Base-by-base conservation (phyloP, 768 basidiomycete species). In the Naematelia aurantialba region DNA sequence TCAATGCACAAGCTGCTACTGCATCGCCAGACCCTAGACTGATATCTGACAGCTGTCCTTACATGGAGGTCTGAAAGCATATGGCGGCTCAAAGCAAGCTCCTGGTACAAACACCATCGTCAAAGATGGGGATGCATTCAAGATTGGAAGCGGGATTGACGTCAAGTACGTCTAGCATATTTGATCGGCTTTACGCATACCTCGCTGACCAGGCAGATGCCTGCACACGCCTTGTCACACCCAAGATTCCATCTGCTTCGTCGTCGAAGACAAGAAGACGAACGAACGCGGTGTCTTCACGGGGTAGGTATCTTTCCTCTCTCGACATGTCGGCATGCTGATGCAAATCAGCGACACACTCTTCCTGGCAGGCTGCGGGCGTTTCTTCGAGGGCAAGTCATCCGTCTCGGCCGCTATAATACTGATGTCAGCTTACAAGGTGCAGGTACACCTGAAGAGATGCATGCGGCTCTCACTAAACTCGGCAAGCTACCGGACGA, bases 221-320 rank as follows among this genome's bases (percentile, higher is more conserved):
- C 79, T 91, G 22, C 86, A 89, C 24, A 92, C 89, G 0, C 89
- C 91, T 1, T 93, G 91, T 78, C 94, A 97, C 76, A 98, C 94
- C 2, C 89, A 89, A 73, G 94, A 97, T 78, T 96, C 93, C 14
- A 93, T 94, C 67, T 96, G 89, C 80, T 98, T 85, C 80, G 82
- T 88, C 74, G 82, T 85, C 55, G 89, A 87, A 29, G 79, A 81
- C 55, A 65, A 73, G 22, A 77, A 83, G 44, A 66, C 67, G 60
- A 80, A 87, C 0, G 66, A 80, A 62, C 87, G 87, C 19, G 87
- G 81, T 14, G 89, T 97, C 34, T 94, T 98, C 78, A 96, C 94
- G 0, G 94, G 94, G 81, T 82, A 22, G 54, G 79, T 45, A 56
- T 11, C 5, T 22, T 0, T 45, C 19, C 45, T 48, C 47, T 24